Percentiles rank a stretch among this genome's conserved stretches.
These are phyloP conservation scores for Lotus japonicus DNA, from an alignment of 306 rosid species.

Conservation along the genomic window DNA sequence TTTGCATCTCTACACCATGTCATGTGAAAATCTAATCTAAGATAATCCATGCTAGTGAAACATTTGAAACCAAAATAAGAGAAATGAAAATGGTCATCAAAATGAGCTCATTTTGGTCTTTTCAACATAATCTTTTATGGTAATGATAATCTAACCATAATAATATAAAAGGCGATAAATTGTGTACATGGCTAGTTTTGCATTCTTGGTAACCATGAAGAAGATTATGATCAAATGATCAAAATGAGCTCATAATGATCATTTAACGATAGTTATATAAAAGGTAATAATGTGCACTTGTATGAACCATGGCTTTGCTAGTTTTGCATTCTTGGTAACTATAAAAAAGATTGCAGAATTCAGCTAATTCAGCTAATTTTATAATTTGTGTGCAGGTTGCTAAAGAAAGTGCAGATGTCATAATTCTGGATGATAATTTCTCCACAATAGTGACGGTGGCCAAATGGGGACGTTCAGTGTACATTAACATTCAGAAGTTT, in stretches of 20 bases:
- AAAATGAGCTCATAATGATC: neutral
- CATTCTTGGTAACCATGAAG: no score
- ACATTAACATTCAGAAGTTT: conserved; percentile 88
- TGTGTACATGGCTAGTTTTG: no score
- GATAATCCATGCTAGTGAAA: neutral
- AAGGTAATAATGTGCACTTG: neutral
- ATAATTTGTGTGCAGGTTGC: conserved; percentile 60
- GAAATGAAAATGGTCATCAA: neutral
- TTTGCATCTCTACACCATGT: neutral
- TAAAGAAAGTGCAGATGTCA: conserved; percentile 95
- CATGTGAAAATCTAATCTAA: neutral
- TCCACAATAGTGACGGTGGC: conserved; percentile 91
- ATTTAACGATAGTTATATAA: no score
- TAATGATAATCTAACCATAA: no score
- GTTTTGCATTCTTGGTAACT: no score
- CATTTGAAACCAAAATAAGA: neutral
- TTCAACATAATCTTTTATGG: neutral
- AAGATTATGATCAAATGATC: no score
- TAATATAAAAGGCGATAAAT: no score
- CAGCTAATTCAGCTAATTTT: conserved; percentile 6
- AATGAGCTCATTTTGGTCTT: neutral
- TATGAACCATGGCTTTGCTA: no score
- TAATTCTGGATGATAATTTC: conserved; percentile 93
- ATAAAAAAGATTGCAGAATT: neutral
- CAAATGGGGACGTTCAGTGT: conserved; percentile 97